phyloP scores from a whole-genome alignment of 164 flowering plant species.

The Piper longum region DNA sequence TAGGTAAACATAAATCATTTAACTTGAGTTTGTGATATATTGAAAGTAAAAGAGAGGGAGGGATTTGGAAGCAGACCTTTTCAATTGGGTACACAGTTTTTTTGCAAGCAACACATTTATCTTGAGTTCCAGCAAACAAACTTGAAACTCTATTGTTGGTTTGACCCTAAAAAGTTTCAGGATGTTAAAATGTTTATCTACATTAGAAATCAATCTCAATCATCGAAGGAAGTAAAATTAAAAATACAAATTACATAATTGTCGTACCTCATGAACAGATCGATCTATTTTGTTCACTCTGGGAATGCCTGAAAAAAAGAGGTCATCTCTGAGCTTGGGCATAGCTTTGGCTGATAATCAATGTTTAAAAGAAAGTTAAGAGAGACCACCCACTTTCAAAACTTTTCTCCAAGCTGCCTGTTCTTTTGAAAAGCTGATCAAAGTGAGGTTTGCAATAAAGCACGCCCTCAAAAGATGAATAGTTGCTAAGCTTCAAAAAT shows the following conservation, averaged over 20 bases:
- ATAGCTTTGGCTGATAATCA: neutral
- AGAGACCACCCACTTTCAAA: slow-evolving; percentile 53
- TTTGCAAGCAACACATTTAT: slow-evolving; percentile 84
- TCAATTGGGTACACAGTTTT: slow-evolving; percentile 89
- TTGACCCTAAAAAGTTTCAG: slow-evolving; percentile 23
- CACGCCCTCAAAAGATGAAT: slow-evolving; percentile 85
- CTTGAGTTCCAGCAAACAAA: slow-evolving; percentile 87
- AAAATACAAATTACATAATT: neutral
- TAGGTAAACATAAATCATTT: neutral
- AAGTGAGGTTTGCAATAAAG: slow-evolving; percentile 93
- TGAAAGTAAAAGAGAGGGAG: neutral
- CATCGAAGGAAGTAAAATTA: neutral
- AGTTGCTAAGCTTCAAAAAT: slow-evolving; percentile 59
- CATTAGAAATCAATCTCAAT: neutral
- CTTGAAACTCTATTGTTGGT: slow-evolving; percentile 55
- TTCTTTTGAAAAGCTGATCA: slow-evolving; percentile 83
- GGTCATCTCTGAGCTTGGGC: neutral
- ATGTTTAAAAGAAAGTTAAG: neutral
- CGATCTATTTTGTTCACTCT: slow-evolving; percentile 38
- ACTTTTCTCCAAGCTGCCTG: slow-evolving; percentile 90
- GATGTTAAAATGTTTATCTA: neutral
- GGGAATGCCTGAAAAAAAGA: slow-evolving; percentile 36
- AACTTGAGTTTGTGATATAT: neutral
- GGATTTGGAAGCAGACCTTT: slow-evolving; percentile 29
- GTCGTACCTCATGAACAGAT: slow-evolving; percentile 48